Base-by-base conservation (phyloP, 345 rosid species). In the Lepidium africanum region DNA sequence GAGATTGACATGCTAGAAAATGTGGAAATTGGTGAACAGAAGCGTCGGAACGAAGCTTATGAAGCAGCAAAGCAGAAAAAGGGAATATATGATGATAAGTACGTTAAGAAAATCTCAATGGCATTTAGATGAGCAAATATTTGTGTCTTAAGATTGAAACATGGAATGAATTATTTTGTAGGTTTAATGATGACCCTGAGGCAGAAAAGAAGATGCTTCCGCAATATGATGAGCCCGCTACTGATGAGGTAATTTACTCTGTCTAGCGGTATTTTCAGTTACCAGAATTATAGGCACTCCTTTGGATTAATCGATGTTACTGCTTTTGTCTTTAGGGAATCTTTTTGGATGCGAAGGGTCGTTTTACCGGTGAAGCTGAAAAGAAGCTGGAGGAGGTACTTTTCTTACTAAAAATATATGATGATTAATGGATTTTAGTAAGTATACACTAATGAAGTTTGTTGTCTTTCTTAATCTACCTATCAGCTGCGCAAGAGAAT, bases 1-100 rank as follows among this genome's bases (percentile, higher is more conserved):
- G 97, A 87, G 72, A 70, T 83, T 53, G 99, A 94, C 82, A 85
- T 91, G 99, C 95, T 94, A 53, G 99, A 94, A 85, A 94, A 94
- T 77, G 86, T 84, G 77, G 99, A 94, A 83, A 87, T 94, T 75
- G 99, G 99, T 55, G 96, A 91, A 82, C 99, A 94, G 72, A 94
- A 89, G 81, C 87, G 83, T 13, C 91, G 99, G 7, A 78, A 83
- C 37, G 96, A 89, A 30, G 92, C 97, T 72, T 94, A 94, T 67
- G 84, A 87, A 74, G 95, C 92, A 75, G 89, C 97, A 36, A 94
- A 89, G 83, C 91, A 88, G 72, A 91, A 81, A 78, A 80, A 81
- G 4, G 99, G 99, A 38, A 69, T 69, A 57, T 94, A 86, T 63
- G 87, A 82, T 74, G 96, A 94, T 62, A 88, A 88, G 99, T 94